These are phyloP conservation scores for Curvularia sp. DNA, from an alignment of 2,329 filamentous ascomycete genomes.

Conservation along the genomic window DNA sequence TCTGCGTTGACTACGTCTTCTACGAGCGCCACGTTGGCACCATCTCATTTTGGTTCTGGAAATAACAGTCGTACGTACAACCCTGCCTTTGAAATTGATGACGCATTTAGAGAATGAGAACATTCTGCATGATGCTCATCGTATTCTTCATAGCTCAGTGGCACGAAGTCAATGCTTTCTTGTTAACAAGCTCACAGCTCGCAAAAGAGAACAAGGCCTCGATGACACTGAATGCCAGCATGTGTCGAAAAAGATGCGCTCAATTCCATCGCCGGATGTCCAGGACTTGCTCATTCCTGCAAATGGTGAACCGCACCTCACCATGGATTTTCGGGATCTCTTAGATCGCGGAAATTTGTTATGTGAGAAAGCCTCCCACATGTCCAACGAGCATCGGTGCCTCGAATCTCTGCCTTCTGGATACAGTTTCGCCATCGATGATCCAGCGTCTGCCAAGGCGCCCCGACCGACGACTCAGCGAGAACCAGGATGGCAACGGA, in stretches of 20 bases:
- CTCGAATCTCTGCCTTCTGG: constrained; percentile 24
- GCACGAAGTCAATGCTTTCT: not conserved
- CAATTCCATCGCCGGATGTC: constrained; percentile 9
- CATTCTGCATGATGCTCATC: not conserved
- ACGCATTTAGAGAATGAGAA: too few relatives aligned
- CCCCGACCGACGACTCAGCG: constrained; percentile 2
- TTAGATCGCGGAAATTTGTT: constrained; percentile 13
- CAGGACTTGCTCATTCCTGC: not conserved
- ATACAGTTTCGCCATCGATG: constrained; percentile 11
- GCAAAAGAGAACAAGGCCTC: constrained; percentile 3
- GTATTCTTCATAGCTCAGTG: not conserved
- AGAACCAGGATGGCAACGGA: constrained; percentile 3
- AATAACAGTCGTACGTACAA: constrained; percentile 13
- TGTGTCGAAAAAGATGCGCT: constrained; percentile 24
- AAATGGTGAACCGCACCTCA: constrained; percentile 1
- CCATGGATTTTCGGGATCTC: not conserved
- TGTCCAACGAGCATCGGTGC: not conserved
- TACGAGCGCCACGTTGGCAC: constrained; percentile 10
- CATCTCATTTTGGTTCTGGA: not conserved
- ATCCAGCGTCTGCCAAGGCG: not conserved
- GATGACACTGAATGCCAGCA: constrained; percentile 8
- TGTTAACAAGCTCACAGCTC: not conserved
- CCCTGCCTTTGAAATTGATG: not conserved
- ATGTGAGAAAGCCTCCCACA: constrained; percentile 8
- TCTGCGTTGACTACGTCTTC: constrained; percentile 23